Evolutionary conservation across 805 yeast species (phyloP).

Genomic region (Kazachstania kunashirensis): DNA sequence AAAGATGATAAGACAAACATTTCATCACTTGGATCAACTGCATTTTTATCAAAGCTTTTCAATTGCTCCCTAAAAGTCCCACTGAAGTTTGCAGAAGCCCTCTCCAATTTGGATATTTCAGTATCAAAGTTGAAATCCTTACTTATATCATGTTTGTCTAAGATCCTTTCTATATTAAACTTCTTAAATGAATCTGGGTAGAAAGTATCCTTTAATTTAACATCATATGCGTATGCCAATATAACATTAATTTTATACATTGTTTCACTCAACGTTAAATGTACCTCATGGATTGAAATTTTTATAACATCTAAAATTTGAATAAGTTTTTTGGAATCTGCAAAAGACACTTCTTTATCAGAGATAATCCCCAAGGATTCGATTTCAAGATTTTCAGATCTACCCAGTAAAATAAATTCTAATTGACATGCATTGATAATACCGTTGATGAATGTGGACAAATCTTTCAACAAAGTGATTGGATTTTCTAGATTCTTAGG

Average conservation of each 20-base stretch:
- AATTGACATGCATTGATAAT: slow-evolving; percentile 41
- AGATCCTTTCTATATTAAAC: slow-evolving; percentile 7
- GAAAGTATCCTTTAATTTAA: slow-evolving; percentile 19
- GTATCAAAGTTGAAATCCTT: slow-evolving; percentile 22
- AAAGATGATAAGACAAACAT: slow-evolving; percentile 42
- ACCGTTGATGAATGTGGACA: slow-evolving; percentile 32
- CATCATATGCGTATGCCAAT: slow-evolving; percentile 36
- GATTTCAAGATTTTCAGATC: slow-evolving; percentile 9
- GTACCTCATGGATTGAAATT: slow-evolving; percentile 29
- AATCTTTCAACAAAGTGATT: slow-evolving; percentile 27
- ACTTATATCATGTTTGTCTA: slow-evolving; percentile 13
- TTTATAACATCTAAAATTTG: slow-evolving; percentile 26
- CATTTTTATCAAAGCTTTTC: slow-evolving; percentile 14
- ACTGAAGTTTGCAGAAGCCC: slow-evolving; percentile 31
- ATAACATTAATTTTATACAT: slow-evolving; percentile 28
- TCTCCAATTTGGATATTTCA: slow-evolving; percentile 18
- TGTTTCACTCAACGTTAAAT: slow-evolving; percentile 28
- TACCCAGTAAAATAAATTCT: slow-evolving; percentile 32
- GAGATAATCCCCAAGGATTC: slow-evolving; percentile 13
- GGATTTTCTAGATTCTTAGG: slow-evolving; percentile 34
- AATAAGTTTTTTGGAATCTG: slow-evolving; percentile 27
- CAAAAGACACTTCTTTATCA: slow-evolving; percentile 31
- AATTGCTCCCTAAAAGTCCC: slow-evolving; percentile 29
- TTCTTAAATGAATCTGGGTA: slow-evolving; percentile 12
- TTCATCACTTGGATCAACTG: slow-evolving; percentile 39